phyloP scores from a whole-genome alignment of 2,329 filamentous ascomycete genomes.

The Neoscytalidium dimidiatum region DNA sequence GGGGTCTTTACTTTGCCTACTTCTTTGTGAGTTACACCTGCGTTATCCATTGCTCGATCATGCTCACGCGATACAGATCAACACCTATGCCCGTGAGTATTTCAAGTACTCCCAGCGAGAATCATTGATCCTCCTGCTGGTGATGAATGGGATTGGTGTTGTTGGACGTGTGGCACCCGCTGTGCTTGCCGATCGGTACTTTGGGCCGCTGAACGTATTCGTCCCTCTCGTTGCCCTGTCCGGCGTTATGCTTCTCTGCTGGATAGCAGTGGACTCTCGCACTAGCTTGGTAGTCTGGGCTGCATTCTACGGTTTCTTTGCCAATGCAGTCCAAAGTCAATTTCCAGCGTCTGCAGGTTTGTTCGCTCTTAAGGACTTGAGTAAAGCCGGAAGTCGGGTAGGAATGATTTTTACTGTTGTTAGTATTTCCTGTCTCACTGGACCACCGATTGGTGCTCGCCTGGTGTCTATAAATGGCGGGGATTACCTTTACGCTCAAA shows the following conservation, averaged over 20 bases:
- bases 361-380: background rate
- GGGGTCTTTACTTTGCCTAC: slow-evolving; percentile 20
- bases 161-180: slow-evolving; percentile 34
- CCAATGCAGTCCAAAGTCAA: slow-evolving; percentile 35
- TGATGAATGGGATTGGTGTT: slow-evolving; percentile 2
- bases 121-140: background rate
- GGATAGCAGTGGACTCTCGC: background rate
- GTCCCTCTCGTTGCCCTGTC: background rate
- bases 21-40: slow-evolving; percentile 16
- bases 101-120: slow-evolving; percentile 47
- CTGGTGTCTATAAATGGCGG: background rate
- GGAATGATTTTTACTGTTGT: background rate
- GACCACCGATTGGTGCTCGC: background rate
- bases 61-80: background rate
- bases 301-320: slow-evolving; percentile 6
- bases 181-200: slow-evolving; percentile 35
- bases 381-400: background rate
- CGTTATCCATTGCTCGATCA: background rate
- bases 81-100: slow-evolving; percentile 28
- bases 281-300: background rate
- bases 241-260: slow-evolving; percentile 1
- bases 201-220: background rate
- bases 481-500: background rate
- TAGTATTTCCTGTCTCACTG: background rate
- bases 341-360: slow-evolving; percentile 24